phyloP scores from a whole-genome alignment of 2,329 filamentous ascomycete species.

The Ophiostoma pallidulum region DNA sequence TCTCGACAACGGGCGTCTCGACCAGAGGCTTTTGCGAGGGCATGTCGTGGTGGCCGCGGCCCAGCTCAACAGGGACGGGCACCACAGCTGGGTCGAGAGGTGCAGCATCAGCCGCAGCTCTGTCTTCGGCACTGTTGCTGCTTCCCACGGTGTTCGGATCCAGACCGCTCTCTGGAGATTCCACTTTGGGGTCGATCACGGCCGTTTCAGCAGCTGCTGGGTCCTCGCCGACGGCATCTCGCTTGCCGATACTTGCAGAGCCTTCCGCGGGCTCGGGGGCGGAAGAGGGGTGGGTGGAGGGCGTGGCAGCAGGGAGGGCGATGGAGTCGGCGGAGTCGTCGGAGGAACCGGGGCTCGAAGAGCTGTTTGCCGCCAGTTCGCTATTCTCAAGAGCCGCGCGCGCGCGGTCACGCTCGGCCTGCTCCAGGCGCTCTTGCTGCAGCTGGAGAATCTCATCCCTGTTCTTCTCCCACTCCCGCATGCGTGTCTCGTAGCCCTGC shows the following conservation, averaged over 20 bases:
- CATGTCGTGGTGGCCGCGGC: no score
- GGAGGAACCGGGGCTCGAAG: neutral
- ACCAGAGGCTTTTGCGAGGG: neutral
- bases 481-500: slow-evolving; percentile 29
- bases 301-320: no score
- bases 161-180: slow-evolving; percentile 20
- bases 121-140: neutral
- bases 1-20: no score
- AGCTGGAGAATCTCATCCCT: slow-evolving; percentile 19
- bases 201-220: slow-evolving; percentile 8
- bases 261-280: neutral
- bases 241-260: neutral
- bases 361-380: neutral
- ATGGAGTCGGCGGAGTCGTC: no score
- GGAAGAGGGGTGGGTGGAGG: no score
- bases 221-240: neutral
- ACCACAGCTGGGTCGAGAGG: neutral
- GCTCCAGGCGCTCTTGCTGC: slow-evolving; percentile 15
- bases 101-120: neutral
- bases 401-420: neutral
- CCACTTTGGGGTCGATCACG: slow-evolving; percentile 17
- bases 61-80: no score
- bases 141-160: slow-evolving; percentile 16
- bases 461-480: slow-evolving; percentile 32
- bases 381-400: neutral